Percentiles rank a stretch among this genome's conserved stretches.
phyloP scores from a whole-genome alignment of 2,329 filamentous ascomycete species.

The Beauveria pseudobassiana region DNA sequence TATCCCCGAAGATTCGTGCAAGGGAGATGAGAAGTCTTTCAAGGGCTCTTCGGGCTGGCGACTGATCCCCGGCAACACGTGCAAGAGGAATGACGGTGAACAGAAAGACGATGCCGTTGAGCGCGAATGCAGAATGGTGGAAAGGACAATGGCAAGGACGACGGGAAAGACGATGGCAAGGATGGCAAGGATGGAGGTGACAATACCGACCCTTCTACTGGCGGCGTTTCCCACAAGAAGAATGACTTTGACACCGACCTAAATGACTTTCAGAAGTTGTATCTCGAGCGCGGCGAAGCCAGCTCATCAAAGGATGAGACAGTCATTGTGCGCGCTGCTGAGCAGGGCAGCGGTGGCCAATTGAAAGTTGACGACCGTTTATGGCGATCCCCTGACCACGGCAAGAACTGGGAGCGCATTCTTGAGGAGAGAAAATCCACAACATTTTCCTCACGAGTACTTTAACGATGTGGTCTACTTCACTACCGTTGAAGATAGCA shows the following conservation, averaged over 20 bases:
- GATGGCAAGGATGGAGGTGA: conserved; percentile 2
- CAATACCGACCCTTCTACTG: conserved; percentile 46
- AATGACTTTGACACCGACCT: conserved; percentile 55
- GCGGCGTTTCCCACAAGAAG: conserved; percentile 56
- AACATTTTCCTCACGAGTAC: conserved; percentile 70
- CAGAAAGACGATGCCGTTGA: conserved; percentile 69
- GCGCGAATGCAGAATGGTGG: conserved; percentile 51
- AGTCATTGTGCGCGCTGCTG: conserved; percentile 46
- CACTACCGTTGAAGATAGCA: conserved; percentile 55
- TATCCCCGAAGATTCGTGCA: conserved; percentile 66
- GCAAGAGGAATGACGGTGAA: conserved; percentile 50
- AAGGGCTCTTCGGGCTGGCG: conserved; percentile 85
- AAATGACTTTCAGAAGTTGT: conserved; percentile 50
- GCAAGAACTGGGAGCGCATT: conserved; percentile 71
- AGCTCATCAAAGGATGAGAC: conserved; percentile 65
- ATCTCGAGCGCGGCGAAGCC: conserved; percentile 69
- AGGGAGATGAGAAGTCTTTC: conserved; percentile 61
- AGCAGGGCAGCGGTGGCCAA: conserved; percentile 21
- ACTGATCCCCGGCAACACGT: conserved; percentile 77
- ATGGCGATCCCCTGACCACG: conserved; percentile 75
- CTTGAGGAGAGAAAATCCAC: conserved; percentile 61
- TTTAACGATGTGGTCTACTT: conserved; percentile 85
- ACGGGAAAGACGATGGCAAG: conserved; percentile 37
- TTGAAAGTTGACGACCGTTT: conserved; percentile 46
- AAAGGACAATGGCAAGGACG: conserved; percentile 54